phyloP scores from a whole-genome alignment of 768 basidiomycete species.

The Fistulinella prunicolor region DNA sequence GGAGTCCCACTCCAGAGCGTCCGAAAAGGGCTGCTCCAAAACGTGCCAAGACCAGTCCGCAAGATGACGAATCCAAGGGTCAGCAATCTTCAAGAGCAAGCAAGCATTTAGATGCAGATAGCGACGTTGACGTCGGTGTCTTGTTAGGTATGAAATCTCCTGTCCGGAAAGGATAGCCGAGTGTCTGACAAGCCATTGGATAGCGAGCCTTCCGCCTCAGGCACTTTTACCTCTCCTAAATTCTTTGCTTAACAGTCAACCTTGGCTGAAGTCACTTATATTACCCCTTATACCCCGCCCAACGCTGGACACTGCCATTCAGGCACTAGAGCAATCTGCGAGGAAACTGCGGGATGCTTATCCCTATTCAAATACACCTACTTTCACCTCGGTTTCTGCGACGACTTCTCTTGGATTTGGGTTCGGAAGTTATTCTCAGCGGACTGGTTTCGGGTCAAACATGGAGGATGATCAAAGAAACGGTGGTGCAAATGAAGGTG shows the following conservation, averaged over 20 bases:
- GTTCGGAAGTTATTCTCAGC: constrained; percentile 22
- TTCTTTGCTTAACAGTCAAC: constrained; percentile 64
- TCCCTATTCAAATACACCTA: constrained; percentile 63
- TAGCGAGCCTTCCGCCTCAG: constrained; percentile 77
- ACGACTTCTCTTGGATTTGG: constrained; percentile 35
- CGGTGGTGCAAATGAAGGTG: constrained; percentile 28
- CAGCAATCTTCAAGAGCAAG: constrained; percentile 47
- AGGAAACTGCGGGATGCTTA: constrained; percentile 78
- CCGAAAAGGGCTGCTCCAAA: constrained; percentile 69
- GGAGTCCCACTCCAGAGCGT: constrained; percentile 81
- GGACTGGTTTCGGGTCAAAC: constrained; percentile 32
- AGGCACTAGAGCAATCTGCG: constrained; percentile 64
- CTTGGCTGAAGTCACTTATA: constrained; percentile 66
- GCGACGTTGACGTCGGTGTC: constrained; percentile 68
- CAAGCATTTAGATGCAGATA: constrained; percentile 40
- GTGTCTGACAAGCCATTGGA: constrained; percentile 13
- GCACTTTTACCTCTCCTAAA: constrained; percentile 72
- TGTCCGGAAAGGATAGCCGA: background rate
- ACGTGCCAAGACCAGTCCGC: constrained; percentile 40
- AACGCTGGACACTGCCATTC: constrained; percentile 68
- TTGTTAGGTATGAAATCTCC: constrained; percentile 58
- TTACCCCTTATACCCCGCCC: constrained; percentile 83
- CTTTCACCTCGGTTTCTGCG: constrained; percentile 31
- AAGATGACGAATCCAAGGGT: constrained; percentile 36
- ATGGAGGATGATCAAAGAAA: constrained; percentile 28